Conservation (phyloP, 768 basidiomycete species). For the Suillus subalutaceus region DNA sequence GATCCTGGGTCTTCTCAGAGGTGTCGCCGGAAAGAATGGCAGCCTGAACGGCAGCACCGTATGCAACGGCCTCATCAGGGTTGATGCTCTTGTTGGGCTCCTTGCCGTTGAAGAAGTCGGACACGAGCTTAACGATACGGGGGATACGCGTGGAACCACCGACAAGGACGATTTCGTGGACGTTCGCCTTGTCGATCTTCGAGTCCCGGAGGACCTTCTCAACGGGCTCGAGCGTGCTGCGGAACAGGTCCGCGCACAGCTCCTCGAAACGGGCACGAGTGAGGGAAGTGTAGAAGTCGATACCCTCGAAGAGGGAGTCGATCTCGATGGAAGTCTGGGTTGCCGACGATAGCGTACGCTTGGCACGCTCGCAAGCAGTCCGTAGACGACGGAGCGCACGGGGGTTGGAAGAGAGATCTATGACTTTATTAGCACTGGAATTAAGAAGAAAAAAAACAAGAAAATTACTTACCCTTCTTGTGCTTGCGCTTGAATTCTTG, state of each 20-base stretch:
- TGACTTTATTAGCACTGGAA: constrained; percentile 17
- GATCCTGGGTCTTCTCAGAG: constrained; percentile 96
- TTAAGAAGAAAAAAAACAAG: constrained; percentile 1
- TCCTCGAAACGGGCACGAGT: constrained; percentile 99
- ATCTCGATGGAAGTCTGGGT: constrained; percentile 97
- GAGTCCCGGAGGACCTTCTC: constrained; percentile 98
- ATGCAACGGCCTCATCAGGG: constrained; percentile 98
- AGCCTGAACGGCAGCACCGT: constrained; percentile 98
- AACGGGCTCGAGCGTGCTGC: constrained; percentile 90
- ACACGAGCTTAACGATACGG: constrained; percentile 95
- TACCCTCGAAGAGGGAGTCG: constrained; percentile 96
- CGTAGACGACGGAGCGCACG: constrained; percentile 97
- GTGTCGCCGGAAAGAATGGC: constrained; percentile 98
- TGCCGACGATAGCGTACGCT: constrained; percentile 96
- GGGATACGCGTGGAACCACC: constrained; percentile 99
- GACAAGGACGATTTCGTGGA: constrained; percentile 97
- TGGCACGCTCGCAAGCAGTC: constrained; percentile 97
- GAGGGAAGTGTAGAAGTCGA: constrained; percentile 97
- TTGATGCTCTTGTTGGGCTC: constrained; percentile 99
- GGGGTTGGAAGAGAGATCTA: constrained; percentile 87
- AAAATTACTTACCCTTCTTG: constrained; percentile 73
- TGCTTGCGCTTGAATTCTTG: constrained; percentile 98
- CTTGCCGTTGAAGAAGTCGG: constrained; percentile 98
- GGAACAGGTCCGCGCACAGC: constrained; percentile 94
- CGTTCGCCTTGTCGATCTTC: constrained; percentile 95